Evolutionary conservation across 768 basidiomycete genomes (phyloP).

Genomic region (Lyophyllum shimeji): DNA sequence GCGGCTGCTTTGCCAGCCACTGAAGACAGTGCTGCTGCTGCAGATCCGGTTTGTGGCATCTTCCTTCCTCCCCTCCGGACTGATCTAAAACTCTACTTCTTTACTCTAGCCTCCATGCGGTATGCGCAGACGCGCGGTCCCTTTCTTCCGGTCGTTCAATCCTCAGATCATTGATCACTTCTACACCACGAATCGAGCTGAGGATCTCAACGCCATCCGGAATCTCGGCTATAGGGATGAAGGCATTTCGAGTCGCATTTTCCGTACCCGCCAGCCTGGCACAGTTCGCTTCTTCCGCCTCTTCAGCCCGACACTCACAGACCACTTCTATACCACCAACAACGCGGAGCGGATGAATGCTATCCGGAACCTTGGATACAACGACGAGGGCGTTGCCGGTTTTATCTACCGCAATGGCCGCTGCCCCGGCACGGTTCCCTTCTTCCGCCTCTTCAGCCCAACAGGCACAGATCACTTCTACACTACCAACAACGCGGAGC

Average conservation of each 20-base stretch:
- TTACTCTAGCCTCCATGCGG: too few relatives aligned
- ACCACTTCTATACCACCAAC: conserved; percentile 24
- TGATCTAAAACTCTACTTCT: too few relatives aligned
- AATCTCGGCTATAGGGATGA: conserved; percentile 13
- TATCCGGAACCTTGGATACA: conserved; percentile 12
- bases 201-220: conserved; percentile 5
- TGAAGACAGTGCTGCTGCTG: too few relatives aligned
- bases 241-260: conserved; percentile 12
- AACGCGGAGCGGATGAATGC: conserved; percentile 12
- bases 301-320: conserved; percentile 7
- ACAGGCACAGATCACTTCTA: too few relatives aligned
- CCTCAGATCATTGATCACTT: conserved; percentile 4
- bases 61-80: too few relatives aligned
- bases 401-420: conserved; percentile 9
- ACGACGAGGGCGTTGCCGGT: conserved; percentile 15
- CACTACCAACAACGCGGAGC: too few relatives aligned
- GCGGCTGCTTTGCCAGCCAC: too few relatives aligned
- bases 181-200: conserved; percentile 7
- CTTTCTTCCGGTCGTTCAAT: conserved; percentile 10
- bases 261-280: background rate
- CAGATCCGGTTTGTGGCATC: too few relatives aligned
- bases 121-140: background rate
- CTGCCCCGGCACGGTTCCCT: background rate
- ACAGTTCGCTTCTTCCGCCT: conserved; percentile 21
- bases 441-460: too few relatives aligned